Conservation (phyloP, 768 basidiomycete species). For the Termitomyces sp. region DNA sequence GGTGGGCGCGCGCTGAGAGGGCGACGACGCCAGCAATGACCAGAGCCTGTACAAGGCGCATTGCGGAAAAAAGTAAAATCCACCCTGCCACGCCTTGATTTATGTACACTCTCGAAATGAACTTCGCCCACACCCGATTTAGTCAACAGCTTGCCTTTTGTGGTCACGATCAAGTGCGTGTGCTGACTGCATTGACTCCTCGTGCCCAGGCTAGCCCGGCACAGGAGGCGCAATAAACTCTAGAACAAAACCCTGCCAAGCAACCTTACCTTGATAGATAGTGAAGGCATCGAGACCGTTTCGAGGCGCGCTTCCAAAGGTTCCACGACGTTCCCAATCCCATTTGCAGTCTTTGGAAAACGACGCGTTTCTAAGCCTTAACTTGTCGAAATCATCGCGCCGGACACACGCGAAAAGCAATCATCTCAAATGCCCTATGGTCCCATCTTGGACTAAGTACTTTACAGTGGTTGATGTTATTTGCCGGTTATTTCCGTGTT, state of each 20-base stretch:
- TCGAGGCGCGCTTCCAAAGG: not conserved
- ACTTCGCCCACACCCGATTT: not conserved
- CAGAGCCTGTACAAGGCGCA: conserved; percentile 10
- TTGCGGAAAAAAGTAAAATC: not conserved
- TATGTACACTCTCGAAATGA: not conserved
- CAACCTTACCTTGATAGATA: not conserved
- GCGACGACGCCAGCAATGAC: conserved; percentile 1
- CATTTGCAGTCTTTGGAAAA: not conserved
- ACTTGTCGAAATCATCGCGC: not conserved
- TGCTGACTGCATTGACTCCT: not conserved
- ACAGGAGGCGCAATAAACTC: not conserved
- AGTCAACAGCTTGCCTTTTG: not conserved
- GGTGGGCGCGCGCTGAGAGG: conserved; percentile 4
- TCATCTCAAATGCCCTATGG: not conserved
- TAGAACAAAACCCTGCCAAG: not conserved
- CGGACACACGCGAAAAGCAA: not conserved
- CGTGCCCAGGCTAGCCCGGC: not conserved
- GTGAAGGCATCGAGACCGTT: not conserved
- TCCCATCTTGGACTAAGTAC: no score
- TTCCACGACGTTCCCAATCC: not conserved
- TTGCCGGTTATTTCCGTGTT: no score
- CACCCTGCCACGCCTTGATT: not conserved
- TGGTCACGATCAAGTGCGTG: not conserved
- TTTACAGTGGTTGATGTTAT: no score
- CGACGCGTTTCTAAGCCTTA: not conserved